Evolutionary conservation across 495 filamentous ascomycete species (phyloP).

Genomic region (Aspergillus hancockii): DNA sequence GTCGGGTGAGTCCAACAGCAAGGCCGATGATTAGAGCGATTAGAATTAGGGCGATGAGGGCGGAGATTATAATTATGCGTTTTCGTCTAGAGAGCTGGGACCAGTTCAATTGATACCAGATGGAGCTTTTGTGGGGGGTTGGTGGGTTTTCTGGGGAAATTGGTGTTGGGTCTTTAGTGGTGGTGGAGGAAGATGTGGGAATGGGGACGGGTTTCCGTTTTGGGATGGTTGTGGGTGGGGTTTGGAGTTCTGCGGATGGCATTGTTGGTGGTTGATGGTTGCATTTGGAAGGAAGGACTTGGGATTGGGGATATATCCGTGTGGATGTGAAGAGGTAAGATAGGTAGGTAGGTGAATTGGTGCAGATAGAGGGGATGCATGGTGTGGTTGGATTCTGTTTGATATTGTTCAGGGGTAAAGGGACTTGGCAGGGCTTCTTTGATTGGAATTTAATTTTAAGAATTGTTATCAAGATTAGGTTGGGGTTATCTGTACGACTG

Average conservation of each 20-base stretch:
- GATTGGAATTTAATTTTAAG: background rate
- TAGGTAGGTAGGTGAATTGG: background rate
- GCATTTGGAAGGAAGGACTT: background rate
- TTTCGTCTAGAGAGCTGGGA: conserved; percentile 21
- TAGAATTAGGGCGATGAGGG: conserved; percentile 30
- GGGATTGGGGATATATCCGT: background rate
- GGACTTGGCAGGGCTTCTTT: background rate
- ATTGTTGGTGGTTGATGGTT: background rate
- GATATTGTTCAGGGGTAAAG: background rate
- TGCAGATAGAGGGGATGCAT: too few relatives aligned
- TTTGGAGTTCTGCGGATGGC: background rate
- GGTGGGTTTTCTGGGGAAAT: background rate
- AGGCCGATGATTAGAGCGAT: conserved; percentile 56
- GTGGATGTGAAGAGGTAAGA: background rate
- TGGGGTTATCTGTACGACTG: background rate
- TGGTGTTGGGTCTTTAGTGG: conserved; percentile 1
- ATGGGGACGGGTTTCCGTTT: conserved; percentile 22
- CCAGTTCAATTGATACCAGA: conserved; percentile 10
- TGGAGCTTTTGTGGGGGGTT: background rate
- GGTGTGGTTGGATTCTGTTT: background rate
- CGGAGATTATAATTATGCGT: conserved; percentile 24
- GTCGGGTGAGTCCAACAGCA: conserved; percentile 25
- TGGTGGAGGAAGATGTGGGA: background rate
- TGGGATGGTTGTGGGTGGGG: conserved; percentile 10
- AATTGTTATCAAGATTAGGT: too few relatives aligned